These are phyloP conservation scores for Schizophyllum commune DNA, from an alignment of 1,284 basidiomycete genomes.

Conservation along the genomic window DNA sequence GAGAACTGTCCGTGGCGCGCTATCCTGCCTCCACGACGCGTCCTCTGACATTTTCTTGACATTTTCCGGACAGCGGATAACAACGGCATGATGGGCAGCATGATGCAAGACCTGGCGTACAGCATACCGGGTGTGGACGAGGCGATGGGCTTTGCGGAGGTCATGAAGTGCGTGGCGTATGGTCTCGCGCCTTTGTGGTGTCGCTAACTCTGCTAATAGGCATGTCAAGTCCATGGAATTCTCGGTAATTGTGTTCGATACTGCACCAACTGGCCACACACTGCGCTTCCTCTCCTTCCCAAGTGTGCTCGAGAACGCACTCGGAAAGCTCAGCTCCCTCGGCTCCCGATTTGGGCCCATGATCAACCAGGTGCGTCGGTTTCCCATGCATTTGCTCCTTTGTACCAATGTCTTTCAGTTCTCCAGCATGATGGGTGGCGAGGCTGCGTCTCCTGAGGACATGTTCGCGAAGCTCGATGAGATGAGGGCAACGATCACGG, in stretches of 20 bases:
- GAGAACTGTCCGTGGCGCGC: conserved; percentile 70
- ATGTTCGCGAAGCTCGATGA: conserved; percentile 98
- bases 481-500: conserved; percentile 96
- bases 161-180: conserved; percentile 84
- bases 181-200: conserved; percentile 3
- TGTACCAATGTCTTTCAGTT: conserved; percentile 44
- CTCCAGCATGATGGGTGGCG: conserved; percentile 92
- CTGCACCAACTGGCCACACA: conserved; percentile 97
- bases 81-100: conserved; percentile 94
- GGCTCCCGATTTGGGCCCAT: conserved; percentile 95
- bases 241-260: conserved; percentile 98
- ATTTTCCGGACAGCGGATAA: conserved; percentile 57
- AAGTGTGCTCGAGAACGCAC: conserved; percentile 92
- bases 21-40: neutral
- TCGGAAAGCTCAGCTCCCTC: conserved; percentile 89
- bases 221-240: conserved; percentile 99
- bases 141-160: conserved; percentile 99
- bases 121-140: conserved; percentile 99
- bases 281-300: conserved; percentile 98
- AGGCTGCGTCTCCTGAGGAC: conserved; percentile 82
- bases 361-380: conserved; percentile 71
- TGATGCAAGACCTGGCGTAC: conserved; percentile 99
- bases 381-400: neutral
- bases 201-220: conserved; percentile 30
- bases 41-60: neutral